Conservation (phyloP, 208 protist genomes). For the Crithidia mellificae region DNA sequence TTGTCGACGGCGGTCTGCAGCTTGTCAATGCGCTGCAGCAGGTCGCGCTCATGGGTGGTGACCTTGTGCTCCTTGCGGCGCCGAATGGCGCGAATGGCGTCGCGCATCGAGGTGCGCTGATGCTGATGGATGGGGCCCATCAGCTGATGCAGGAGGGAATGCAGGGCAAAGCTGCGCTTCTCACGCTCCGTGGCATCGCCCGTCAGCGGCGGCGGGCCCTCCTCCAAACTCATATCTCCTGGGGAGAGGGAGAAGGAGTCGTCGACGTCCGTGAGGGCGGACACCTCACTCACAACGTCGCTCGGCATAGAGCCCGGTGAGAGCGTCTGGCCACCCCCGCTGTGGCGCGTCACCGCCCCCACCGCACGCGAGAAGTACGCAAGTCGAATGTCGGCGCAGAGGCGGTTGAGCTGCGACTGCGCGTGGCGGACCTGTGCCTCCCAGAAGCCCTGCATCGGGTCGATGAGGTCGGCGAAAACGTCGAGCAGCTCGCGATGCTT, state of each 20-base stretch:
- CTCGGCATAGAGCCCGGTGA: conserved; percentile 16
- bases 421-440: conserved; percentile 45
- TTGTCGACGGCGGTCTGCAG: conserved; percentile 41
- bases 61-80: conserved; percentile 38
- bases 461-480: conserved; percentile 77
- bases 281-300: conserved; percentile 30
- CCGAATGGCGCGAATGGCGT: conserved; percentile 38
- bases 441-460: conserved; percentile 60
- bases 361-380: conserved; percentile 45
- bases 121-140: conserved; percentile 31
- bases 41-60: conserved; percentile 17
- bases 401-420: conserved; percentile 52
- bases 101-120: conserved; percentile 42
- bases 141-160: conserved; percentile 35
- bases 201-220: conserved; percentile 25
- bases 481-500: conserved; percentile 57
- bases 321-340: not conserved
- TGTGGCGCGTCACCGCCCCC: conserved; percentile 4
- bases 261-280: conserved; percentile 22
- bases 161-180: conserved; percentile 38
- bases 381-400: conserved; percentile 82
- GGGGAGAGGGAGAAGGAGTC: conserved; percentile 24
- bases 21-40: conserved; percentile 38
- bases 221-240: conserved; percentile 24
- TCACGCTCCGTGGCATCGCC: conserved; percentile 17